phyloP scores from a whole-genome alignment of 106 monocot species.

The Allium sativum region DNA sequence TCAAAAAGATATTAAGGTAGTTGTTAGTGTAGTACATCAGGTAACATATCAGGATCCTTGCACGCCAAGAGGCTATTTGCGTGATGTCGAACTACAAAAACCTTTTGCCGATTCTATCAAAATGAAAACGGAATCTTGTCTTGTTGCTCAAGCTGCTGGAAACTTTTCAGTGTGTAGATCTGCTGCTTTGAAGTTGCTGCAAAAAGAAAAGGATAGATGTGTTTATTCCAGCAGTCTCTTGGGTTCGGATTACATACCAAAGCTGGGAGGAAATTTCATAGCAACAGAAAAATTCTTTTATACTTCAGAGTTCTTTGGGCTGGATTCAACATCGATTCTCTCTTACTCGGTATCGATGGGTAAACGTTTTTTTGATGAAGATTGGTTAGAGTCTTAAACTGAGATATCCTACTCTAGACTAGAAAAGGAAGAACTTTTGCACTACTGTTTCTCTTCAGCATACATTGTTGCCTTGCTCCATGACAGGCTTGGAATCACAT shows the following conservation, averaged over 20 bases:
- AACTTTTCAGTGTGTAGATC: slow-evolving; percentile 84
- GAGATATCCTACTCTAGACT: slow-evolving; percentile 24
- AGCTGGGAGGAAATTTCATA: slow-evolving; percentile 49
- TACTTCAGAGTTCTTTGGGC: slow-evolving; percentile 78
- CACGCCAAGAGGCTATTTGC: slow-evolving; percentile 58
- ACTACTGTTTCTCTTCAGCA: slow-evolving; percentile 91
- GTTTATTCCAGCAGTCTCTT: slow-evolving; percentile 27
- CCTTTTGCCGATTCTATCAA: slow-evolving; percentile 13
- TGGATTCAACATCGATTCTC: slow-evolving; percentile 41
- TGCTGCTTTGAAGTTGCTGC: slow-evolving; percentile 52
- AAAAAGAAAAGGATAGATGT: slow-evolving; percentile 69
- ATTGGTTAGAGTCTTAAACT: slow-evolving; percentile 54
- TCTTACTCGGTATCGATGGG: slow-evolving; percentile 72
- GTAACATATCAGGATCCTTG: slow-evolving; percentile 65
- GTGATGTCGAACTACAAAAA: slow-evolving; percentile 15
- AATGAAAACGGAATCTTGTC: slow-evolving; percentile 6
- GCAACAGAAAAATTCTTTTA: slow-evolving; percentile 74
- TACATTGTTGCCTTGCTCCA: slow-evolving; percentile 87
- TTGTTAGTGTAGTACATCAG: slow-evolving; percentile 17
- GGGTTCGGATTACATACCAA: slow-evolving; percentile 43
- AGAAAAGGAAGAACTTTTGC: slow-evolving; percentile 58
- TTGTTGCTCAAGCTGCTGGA: slow-evolving; percentile 30
- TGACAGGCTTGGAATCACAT: slow-evolving; percentile 71
- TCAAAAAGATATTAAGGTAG: slow-evolving; percentile 27
- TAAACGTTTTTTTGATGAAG: slow-evolving; percentile 62